Conservation (phyloP, 73 alveolate genomes). For the Paramecium bursaria region DNA sequence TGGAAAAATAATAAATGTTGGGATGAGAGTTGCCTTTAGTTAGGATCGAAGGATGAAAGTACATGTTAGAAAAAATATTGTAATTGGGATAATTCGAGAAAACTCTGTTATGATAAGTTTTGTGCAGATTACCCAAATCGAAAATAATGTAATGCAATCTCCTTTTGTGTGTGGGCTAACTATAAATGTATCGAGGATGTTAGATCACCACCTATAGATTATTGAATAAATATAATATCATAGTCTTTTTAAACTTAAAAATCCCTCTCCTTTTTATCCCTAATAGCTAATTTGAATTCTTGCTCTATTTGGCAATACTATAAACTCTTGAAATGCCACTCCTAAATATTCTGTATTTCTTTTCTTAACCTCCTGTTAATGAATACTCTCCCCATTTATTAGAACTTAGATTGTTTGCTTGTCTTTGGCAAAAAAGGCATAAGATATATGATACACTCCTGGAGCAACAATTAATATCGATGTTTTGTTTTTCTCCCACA, state of each 20-base stretch:
- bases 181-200: too few species aligned
- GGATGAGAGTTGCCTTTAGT: too few species aligned
- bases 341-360: conserved; percentile 33
- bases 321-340: not conserved
- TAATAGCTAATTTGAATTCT: conserved; percentile 36
- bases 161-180: too few species aligned
- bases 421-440: conserved; percentile 39
- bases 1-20: too few species aligned
- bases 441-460: conserved; percentile 94
- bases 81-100: too few species aligned
- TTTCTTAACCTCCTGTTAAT: not conserved
- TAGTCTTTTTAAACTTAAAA: conserved; percentile 48
- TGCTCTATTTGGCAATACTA: conserved; percentile 60
- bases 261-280: conserved; percentile 59
- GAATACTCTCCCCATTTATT: conserved; percentile 41
- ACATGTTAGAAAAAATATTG: too few species aligned
- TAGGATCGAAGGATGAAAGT: too few species aligned
- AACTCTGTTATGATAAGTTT: too few species aligned
- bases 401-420: conserved; percentile 9
- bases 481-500: conserved; percentile 96
- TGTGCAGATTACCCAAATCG: too few species aligned
- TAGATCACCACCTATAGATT: too few species aligned
- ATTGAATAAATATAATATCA: too few species aligned
- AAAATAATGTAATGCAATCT: too few species aligned
- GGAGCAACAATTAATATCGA: conserved; percentile 89